Base-by-base conservation (phyloP, 495 filamentous ascomycete species). In the Coniosporium apollinis region DNA sequence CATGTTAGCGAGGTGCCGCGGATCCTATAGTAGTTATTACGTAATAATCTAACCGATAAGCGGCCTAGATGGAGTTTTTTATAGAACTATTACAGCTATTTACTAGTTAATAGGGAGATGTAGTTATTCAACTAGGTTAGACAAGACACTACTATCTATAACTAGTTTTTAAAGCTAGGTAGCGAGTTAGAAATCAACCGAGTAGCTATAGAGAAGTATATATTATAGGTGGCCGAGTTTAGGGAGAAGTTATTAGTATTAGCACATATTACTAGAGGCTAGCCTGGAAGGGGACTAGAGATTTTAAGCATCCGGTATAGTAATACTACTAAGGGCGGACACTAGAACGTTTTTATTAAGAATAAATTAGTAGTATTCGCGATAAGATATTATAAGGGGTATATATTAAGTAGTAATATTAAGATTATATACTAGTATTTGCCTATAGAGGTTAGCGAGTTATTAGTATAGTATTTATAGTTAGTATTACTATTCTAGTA, bases 381-480 rank as follows among this genome's bases (percentile, higher is more conserved):
- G n/a, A 37, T 33, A 11, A 17, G 8, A 31, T 42, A 42, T 24
- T 33, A 42, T 33, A 42, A 42, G 22, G 39, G 39, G 14, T 36
- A 36, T 28, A 30, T 11, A 4, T 17, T 22, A 10, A 37, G 26
- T 19, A 11, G 33, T 10, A 8, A 28, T 13, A n/a, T 42, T 19
- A 42, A 37, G 39, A 37, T 37, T 33, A 37, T 42, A 4, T 26
- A 42, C 26, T 22, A 33, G 33, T 42, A 26, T 26, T 26, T n/a
- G n/a, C n/a, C n/a, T n/a, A n/a, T n/a, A n/a, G n/a, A n/a, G n/a
- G n/a, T n/a, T n/a, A n/a, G n/a, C n/a, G n/a, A n/a, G n/a, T n/a
- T n/a, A 39, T 4, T 44, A 17, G 14, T 44, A 8, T 30, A 19
- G n/a, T 40, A 41, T 36, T 30, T 44, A 18, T 44, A 30, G 38